Conservation (phyloP, 768 basidiomycete genomes). For the Kwoniella newhampshirensis region DNA sequence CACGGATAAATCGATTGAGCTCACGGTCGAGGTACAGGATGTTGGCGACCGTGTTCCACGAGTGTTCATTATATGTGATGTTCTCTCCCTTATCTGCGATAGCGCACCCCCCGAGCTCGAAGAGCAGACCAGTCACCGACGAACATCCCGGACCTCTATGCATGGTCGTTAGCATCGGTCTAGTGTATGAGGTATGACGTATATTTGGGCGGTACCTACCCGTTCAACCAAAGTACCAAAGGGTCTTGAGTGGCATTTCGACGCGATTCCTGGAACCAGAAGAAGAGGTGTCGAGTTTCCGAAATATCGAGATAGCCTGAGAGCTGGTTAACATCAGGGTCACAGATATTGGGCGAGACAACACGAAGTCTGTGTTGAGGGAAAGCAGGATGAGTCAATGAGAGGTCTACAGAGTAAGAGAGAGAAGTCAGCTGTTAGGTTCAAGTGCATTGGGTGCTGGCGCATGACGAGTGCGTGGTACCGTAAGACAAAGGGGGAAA, state of each 20-base stretch:
- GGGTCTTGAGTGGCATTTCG: slow-evolving; percentile 72
- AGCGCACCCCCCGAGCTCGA: slow-evolving; percentile 87
- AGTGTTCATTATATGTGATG: slow-evolving; percentile 64
- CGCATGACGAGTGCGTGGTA: background rate
- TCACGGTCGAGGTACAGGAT: slow-evolving; percentile 51
- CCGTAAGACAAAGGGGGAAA: background rate
- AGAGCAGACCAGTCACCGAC: slow-evolving; percentile 78
- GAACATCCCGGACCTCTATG: slow-evolving; percentile 55
- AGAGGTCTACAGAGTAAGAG: slow-evolving; percentile 32
- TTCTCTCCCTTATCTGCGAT: slow-evolving; percentile 66
- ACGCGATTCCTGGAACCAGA: slow-evolving; percentile 83
- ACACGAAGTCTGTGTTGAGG: slow-evolving; percentile 50
- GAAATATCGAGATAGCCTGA: slow-evolving; percentile 81
- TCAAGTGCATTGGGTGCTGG: background rate
- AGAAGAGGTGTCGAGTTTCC: slow-evolving; percentile 79
- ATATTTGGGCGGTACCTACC: background rate
- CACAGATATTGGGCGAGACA: slow-evolving; percentile 66
- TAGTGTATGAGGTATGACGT: slow-evolving; percentile 63
- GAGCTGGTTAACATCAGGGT: slow-evolving; percentile 73
- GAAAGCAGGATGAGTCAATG: slow-evolving; percentile 51
- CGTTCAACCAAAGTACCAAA: slow-evolving; percentile 70
- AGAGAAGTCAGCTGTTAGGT: background rate
- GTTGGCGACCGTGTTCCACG: slow-evolving; percentile 81
- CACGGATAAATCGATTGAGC: slow-evolving; percentile 58
- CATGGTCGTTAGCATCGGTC: no score